phyloP scores from a whole-genome alignment of 306 rosid genomes.

The Medicago arabica region DNA sequence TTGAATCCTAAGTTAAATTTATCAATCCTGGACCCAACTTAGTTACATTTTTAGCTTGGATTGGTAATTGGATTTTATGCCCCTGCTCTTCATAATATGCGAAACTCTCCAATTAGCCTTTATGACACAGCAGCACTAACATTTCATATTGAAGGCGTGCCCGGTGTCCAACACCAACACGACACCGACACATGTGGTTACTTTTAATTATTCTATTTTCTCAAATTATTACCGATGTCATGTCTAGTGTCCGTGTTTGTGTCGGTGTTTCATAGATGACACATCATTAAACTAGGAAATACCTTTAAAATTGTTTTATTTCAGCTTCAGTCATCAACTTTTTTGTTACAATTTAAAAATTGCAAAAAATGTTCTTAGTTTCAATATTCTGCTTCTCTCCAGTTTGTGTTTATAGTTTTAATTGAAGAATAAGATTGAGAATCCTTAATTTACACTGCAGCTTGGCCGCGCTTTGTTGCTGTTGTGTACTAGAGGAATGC shows the following conservation, averaged over 20 bases:
- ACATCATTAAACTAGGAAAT: not conserved
- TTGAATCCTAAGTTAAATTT: constrained; percentile 3
- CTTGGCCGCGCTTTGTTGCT: constrained; percentile 88
- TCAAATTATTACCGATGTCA: no score
- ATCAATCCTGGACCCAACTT: not conserved
- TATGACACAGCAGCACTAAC: not conserved
- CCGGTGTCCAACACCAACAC: no score
- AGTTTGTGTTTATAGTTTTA: constrained; percentile 14
- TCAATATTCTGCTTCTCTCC: not conserved
- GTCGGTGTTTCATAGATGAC: not conserved
- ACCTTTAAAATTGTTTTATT: constrained; percentile 22
- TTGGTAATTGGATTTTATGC: not conserved
- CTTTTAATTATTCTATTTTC: no score
- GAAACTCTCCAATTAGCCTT: constrained; percentile 7
- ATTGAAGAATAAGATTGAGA: not conserved
- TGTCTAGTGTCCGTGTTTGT: no score
- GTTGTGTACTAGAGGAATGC: constrained; percentile 88
- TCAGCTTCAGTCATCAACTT: constrained; percentile 10
- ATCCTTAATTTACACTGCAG: constrained; percentile 56
- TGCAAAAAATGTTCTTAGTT: constrained; percentile 21
- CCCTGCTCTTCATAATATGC: constrained; percentile 3
- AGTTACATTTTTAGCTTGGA: not conserved
- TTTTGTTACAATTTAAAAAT: not conserved
- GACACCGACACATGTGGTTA: no score
- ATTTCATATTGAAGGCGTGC: not conserved